These are phyloP conservation scores for Tolypocladium guangdongense DNA, from an alignment of 2,329 filamentous ascomycete species.

Conservation along the genomic window DNA sequence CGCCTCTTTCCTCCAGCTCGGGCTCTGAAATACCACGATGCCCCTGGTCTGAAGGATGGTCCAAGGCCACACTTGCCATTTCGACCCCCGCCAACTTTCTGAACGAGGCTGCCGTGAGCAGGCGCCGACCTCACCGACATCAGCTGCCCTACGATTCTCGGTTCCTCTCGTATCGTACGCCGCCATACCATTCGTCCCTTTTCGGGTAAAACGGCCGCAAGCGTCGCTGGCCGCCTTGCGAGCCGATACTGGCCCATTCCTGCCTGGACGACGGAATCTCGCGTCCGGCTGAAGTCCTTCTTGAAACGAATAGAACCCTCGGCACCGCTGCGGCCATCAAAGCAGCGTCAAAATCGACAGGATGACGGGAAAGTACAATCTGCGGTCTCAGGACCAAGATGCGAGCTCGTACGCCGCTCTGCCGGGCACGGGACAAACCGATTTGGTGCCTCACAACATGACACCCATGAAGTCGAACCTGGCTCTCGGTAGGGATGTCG, in stretches of 20 bases:
- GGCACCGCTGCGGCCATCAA: neutral
- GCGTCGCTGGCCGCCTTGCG: neutral
- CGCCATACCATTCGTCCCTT: neutral
- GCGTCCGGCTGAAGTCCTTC: neutral
- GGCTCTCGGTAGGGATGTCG: slow-evolving; percentile 10
- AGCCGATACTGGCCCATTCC: neutral
- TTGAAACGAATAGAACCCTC: neutral
- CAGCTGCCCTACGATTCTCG: neutral
- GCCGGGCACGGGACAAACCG: slow-evolving; percentile 18
- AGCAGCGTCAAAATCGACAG: neutral
- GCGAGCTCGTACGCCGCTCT: slow-evolving; percentile 18
- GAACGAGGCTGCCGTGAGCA: neutral
- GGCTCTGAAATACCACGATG: neutral
- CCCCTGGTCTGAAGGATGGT: neutral
- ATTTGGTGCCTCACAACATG: slow-evolving; percentile 18
- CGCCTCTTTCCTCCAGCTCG: neutral
- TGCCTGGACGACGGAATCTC: neutral
- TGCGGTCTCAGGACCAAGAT: slow-evolving; percentile 17
- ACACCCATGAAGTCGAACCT: slow-evolving; percentile 21
- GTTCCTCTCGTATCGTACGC: neutral
- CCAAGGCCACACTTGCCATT: neutral
- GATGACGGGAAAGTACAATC: slow-evolving; percentile 19
- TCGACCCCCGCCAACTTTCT: neutral
- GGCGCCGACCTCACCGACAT: neutral
- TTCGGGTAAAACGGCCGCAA: neutral